These are phyloP conservation scores for Hericium erinaceus DNA, from an alignment of 768 basidiomycete species.

Conservation along the genomic window DNA sequence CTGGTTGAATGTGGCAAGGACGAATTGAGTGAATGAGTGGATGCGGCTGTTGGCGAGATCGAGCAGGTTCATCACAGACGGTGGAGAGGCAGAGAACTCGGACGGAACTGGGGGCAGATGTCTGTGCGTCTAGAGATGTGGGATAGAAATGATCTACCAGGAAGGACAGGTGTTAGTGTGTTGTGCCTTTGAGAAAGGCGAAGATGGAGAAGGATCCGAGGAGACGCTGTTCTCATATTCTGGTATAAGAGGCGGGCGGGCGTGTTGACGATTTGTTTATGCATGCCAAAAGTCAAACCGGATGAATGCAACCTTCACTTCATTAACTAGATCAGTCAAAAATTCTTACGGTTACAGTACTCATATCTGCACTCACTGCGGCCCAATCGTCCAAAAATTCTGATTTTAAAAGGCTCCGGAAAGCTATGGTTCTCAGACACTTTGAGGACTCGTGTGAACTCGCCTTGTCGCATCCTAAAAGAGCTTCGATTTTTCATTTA, in stretches of 20 bases:
- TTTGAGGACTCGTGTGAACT: no score
- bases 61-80: slow-evolving; percentile 7
- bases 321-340: not conserved
- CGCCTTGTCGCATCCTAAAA: no score
- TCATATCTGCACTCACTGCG: no score
- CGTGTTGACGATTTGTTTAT: not conserved
- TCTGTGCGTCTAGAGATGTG: not conserved
- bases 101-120: slow-evolving; percentile 1
- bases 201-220: not conserved
- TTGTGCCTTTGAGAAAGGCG: not conserved
- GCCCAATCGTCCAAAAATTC: no score
- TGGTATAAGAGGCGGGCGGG: not conserved
- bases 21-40: slow-evolving; percentile 4
- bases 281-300: not conserved
- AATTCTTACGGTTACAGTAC: no score
- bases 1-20: not conserved
- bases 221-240: not conserved
- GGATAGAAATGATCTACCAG: not conserved
- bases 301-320: not conserved
- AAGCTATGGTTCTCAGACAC: no score
- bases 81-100: not conserved
- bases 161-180: not conserved
- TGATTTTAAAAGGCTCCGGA: no score
- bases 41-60: slow-evolving; percentile 7
- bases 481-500: no score